These are phyloP conservation scores for Camillea tinctor DNA, from an alignment of 2,329 filamentous ascomycete genomes.

Conservation along the genomic window DNA sequence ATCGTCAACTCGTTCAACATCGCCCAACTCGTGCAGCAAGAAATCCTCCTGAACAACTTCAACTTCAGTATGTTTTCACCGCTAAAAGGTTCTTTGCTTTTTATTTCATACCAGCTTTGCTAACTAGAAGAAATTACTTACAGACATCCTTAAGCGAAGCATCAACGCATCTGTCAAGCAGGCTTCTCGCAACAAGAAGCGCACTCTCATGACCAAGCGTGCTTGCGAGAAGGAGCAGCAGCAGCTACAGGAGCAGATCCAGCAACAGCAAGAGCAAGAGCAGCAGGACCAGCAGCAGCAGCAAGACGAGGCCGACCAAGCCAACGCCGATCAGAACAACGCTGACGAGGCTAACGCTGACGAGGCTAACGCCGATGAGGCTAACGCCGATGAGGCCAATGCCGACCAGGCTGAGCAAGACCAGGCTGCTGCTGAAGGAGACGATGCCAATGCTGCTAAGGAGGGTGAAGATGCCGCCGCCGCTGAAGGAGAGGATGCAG, in stretches of 20 bases:
- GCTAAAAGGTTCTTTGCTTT: too few relatives aligned
- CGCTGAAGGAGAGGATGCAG: background rate
- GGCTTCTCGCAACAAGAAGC: slow-evolving; percentile 20
- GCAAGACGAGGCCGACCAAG: background rate
- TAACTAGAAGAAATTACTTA: slow-evolving; percentile 1
- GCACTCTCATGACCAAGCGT: slow-evolving; percentile 20
- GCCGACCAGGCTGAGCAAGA: background rate
- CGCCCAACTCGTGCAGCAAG: slow-evolving; percentile 25
- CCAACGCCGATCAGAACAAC: background rate
- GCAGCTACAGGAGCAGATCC: slow-evolving; percentile 3
- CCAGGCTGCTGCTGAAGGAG: background rate
- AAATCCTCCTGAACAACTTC: slow-evolving; percentile 24
- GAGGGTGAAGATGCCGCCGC: background rate
- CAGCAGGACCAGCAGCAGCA: slow-evolving; percentile 2
- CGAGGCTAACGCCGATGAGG: background rate
- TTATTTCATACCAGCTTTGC: background rate
- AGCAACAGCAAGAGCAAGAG: background rate
- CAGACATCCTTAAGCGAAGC: slow-evolving; percentile 28
- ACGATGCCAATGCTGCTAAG: slow-evolving; percentile 1
- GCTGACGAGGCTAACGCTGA: background rate
- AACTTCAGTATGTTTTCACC: slow-evolving; percentile 19
- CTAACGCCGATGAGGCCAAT: background rate
- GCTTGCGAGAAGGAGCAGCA: slow-evolving; percentile 12
- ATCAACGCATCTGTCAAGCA: slow-evolving; percentile 24
- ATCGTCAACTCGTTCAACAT: slow-evolving; percentile 23